Conservation (phyloP, 1,284 basidiomycete species). For the Taiwanofungus camphoratus region DNA sequence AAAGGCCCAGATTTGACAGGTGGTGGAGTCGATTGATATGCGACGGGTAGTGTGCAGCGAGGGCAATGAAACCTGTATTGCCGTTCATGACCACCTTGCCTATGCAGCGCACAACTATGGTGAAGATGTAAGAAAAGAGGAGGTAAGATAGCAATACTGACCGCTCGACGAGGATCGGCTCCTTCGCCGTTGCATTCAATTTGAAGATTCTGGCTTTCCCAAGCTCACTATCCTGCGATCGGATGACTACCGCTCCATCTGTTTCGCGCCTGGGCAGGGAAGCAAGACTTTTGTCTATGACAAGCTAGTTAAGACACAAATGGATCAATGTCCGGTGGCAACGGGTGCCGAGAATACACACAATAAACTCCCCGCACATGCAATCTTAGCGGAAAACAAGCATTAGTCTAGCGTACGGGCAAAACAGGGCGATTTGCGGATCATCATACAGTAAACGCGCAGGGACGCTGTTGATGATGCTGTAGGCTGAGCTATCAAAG, state of each 20-base stretch:
- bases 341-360: constrained; percentile 32
- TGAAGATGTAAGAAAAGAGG: constrained; percentile 5
- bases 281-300: constrained; percentile 70
- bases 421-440: constrained; percentile 10
- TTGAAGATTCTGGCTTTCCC: constrained; percentile 71
- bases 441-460: constrained; percentile 72
- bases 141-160: constrained; percentile 27
- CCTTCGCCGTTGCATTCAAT: constrained; percentile 58
- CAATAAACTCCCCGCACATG: constrained; percentile 81
- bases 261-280: constrained; percentile 67
- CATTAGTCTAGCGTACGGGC: constrained; percentile 2
- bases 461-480: constrained; percentile 71
- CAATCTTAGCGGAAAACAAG: constrained; percentile 49
- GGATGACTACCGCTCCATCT: constrained; percentile 68
- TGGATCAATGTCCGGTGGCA: constrained; percentile 10
- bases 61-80: constrained; percentile 74
- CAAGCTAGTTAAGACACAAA: constrained; percentile 52
- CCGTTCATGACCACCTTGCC: constrained; percentile 62
- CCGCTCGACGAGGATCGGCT: constrained; percentile 71
- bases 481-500: constrained; percentile 60
- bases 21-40: constrained; percentile 68
- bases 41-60: constrained; percentile 67
- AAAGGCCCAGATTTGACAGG: constrained; percentile 68
- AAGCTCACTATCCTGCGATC: constrained; percentile 52
- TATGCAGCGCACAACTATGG: constrained; percentile 22